Base-by-base conservation (phyloP, 805 yeast genomes). In the Metschnikowia corniflorae region DNA sequence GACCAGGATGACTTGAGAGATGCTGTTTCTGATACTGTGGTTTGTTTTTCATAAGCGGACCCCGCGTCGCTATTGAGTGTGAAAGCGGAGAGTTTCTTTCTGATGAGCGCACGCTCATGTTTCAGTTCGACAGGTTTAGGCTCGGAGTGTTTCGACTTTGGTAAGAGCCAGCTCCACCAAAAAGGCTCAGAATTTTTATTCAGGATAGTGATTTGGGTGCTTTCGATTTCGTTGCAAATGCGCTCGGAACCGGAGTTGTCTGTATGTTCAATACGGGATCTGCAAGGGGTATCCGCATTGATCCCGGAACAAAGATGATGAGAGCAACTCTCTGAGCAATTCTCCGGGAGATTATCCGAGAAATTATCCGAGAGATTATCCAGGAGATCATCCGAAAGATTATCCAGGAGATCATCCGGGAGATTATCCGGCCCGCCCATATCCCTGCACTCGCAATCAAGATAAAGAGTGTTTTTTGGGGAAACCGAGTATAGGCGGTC, bases 401-500 rank as follows among this genome's bases (percentile, higher is more conserved):
- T n/a, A n/a, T n/a, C n/a, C n/a, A n/a, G n/a, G n/a, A n/a, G n/a
- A n/a, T n/a, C n/a, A n/a, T n/a, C n/a, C n/a, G n/a, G n/a, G n/a
- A n/a, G n/a, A n/a, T n/a, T n/a, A n/a, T n/a, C n/a, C n/a, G n/a
- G n/a, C n/a, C n/a, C n/a, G n/a, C n/a, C n/a, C n/a, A n/a, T n/a
- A n/a, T n/a, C n/a, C n/a, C n/a, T n/a, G n/a, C n/a, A n/a, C n/a
- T 33, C 31, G 17, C 41, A 33, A 12, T 26, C 21, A n/a, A 62
- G 47, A 44, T 66, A 63, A 35, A 53, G 56, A 0, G 72, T 65
- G 39, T 67, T 64, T 31, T 53, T 63, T 0, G 72, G 72, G 3
- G 70, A 63, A 5, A 67, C 64, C 1, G 71, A 60, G 40, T 63
- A 66, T 19, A 64, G 44, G 35, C 56, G 58, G 31, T 66, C 70